These are phyloP conservation scores for Penicillium sp. DNA, from an alignment of 2,329 filamentous ascomycete species.

Conservation along the genomic window DNA sequence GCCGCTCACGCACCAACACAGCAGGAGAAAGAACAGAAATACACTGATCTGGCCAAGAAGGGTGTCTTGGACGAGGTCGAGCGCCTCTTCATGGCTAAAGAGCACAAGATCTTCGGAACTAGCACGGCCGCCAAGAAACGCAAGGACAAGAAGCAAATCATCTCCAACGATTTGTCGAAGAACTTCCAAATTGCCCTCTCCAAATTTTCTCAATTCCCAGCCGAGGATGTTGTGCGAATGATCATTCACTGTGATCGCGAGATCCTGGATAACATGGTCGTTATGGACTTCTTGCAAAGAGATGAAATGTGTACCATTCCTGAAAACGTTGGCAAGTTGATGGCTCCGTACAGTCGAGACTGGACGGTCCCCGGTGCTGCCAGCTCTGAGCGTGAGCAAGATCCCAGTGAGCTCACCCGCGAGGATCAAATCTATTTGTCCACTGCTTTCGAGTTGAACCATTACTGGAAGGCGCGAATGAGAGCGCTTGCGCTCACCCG, in stretches of 20 bases:
- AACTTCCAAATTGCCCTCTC: slow-evolving; percentile 89
- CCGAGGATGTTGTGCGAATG: slow-evolving; percentile 85
- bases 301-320: slow-evolving; percentile 90
- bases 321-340: slow-evolving; percentile 83
- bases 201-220: slow-evolving; percentile 82
- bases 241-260: slow-evolving; percentile 93
- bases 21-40: slow-evolving; percentile 92
- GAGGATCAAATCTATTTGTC: slow-evolving; percentile 95
- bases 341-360: slow-evolving; percentile 95
- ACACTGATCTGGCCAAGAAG: slow-evolving; percentile 86
- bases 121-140: slow-evolving; percentile 66
- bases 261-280: slow-evolving; percentile 81
- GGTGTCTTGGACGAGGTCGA: slow-evolving; percentile 97
- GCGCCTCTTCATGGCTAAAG: slow-evolving; percentile 94
- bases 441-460: slow-evolving; percentile 89
- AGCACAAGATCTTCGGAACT: slow-evolving; percentile 79
- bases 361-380: slow-evolving; percentile 87
- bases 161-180: slow-evolving; percentile 84
- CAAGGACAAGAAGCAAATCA: slow-evolving; percentile 96
- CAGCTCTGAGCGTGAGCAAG: slow-evolving; percentile 75
- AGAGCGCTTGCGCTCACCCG: slow-evolving; percentile 80
- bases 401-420: slow-evolving; percentile 82
- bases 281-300: slow-evolving; percentile 95
- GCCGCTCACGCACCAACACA: slow-evolving; percentile 76
- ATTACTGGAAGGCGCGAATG: slow-evolving; percentile 99